Base-by-base conservation (phyloP, 305 asterid species). In the Stenogyne calaminthoides region DNA sequence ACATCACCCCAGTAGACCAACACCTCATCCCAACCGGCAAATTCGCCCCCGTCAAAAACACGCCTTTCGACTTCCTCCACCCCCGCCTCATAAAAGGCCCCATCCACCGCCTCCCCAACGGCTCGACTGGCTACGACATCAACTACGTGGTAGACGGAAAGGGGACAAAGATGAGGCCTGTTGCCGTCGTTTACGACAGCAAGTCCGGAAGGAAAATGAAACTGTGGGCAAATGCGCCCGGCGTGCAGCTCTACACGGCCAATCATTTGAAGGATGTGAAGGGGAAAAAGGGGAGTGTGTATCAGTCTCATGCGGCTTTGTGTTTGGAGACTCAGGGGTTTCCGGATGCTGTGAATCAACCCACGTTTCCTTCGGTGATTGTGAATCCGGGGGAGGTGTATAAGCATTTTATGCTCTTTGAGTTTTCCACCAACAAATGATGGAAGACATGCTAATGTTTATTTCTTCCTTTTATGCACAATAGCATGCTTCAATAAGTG, bases 271-370 rank as follows among this genome's bases (percentile, higher is more conserved):
- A 66, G 3, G 56, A 81, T n/a, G 84, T 75, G 67, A 83, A 67
- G 71, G 98, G 98, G 0, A 93, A 93, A 80, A 86, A 80, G 9
- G 98, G 98, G 36, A 80, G 2, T n/a, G 27, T 87, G 6, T 93
- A 91, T 61, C 75, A 84, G 27, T 25, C 81, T 36, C 89, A 91
- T 58, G 86, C 89, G 0, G 98, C 88, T 0, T 74, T 88, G 74
- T 93, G 96, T 64, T 85, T 91, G 82, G 97, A 91, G 84, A 91
- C 96, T 39, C 97, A 91, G 58, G 98, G 96, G 0, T 93, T 93
- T 54, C 97, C 97, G 0, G 96, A 93, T 37, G 67, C 97, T 0
- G 98, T 91, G 58, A 93, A 93, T 77, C 96, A 88, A 40, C 94
- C 92, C 0, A 86, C 71, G 54, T 91, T 93, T 42, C 97, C 97